Conservation (phyloP, 495 filamentous ascomycete genomes). For the Annulohypoxylon nitens region DNA sequence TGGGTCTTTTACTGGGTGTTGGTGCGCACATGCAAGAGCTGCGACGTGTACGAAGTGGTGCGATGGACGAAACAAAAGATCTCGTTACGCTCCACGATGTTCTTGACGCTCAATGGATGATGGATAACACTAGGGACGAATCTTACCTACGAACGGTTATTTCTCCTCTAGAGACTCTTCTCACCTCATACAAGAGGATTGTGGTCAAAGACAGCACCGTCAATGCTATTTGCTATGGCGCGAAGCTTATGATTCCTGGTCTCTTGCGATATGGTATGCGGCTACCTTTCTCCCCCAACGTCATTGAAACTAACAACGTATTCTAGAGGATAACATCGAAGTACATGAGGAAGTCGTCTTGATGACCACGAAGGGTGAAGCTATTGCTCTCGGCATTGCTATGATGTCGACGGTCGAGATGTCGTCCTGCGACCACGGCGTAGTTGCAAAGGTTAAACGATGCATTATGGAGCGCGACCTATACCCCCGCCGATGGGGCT, state of each 20-base stretch:
- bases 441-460: conserved; percentile 97
- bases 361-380: conserved; percentile 98
- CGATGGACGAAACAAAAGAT: conserved; percentile 88
- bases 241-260: conserved; percentile 97
- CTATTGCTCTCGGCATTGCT: conserved; percentile 93
- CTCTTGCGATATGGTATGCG: conserved; percentile 84
- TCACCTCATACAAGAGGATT: conserved; percentile 92
- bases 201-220: conserved; percentile 94
- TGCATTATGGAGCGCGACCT: conserved; percentile 99
- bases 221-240: conserved; percentile 97
- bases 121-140: conserved; percentile 93
- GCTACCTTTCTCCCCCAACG: neutral
- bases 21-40: conserved; percentile 99
- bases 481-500: conserved; percentile 94
- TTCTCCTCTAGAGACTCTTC: conserved; percentile 87
- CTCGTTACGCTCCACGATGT: conserved; percentile 97
- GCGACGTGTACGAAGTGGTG: conserved; percentile 90
- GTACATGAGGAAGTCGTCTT: conserved; percentile 92
- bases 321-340: conserved; percentile 83
- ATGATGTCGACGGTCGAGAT: conserved; percentile 96
- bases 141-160: conserved; percentile 89
- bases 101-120: conserved; percentile 91
- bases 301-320: conserved; percentile 31
- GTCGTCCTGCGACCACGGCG: conserved; percentile 92
- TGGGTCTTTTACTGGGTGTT: conserved; percentile 91